These are phyloP conservation scores for Oxyria digyna DNA, from an alignment of 148 eudicot species.

Conservation along the genomic window DNA sequence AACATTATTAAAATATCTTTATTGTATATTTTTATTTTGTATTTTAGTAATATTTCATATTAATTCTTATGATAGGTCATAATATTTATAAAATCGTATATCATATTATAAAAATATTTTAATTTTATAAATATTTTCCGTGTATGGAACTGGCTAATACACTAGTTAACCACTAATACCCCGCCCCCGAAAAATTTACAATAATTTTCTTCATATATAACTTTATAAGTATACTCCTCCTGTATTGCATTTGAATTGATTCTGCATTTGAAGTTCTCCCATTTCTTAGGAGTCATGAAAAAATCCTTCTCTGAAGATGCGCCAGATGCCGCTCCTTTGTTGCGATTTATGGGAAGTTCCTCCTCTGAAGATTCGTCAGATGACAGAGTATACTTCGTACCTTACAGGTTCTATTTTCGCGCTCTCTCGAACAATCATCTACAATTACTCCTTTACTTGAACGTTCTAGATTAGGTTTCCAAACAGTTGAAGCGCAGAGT, in stretches of 20 bases:
- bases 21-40: too few relatives aligned
- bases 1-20: too few relatives aligned
- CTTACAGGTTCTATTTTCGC: constrained; percentile 42
- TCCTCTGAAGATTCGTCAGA: constrained; percentile 17
- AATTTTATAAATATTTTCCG: too few relatives aligned
- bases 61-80: too few relatives aligned
- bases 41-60: too few relatives aligned
- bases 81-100: too few relatives aligned
- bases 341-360: constrained; percentile 6
- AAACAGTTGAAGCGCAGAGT: not conserved
- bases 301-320: constrained; percentile 13
- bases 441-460: not conserved
- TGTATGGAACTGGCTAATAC: too few relatives aligned
- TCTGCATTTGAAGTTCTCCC: not conserved
- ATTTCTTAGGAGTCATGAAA: not conserved
- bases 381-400: constrained; percentile 70
- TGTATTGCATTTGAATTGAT: not conserved
- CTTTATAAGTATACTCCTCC: not conserved
- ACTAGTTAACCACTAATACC: too few relatives aligned
- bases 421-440: not conserved
- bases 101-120: too few relatives aligned
- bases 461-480: too few relatives aligned
- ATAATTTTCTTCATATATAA: too few relatives aligned
- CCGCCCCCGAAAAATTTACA: too few relatives aligned
- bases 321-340: constrained; percentile 17